A percentile compares a stretch with the other conserved stretches of the same genome.
Evolutionary conservation across 352 stramenopile genomes (phyloP).

Genomic region (Phytophthora sansomeana): DNA sequence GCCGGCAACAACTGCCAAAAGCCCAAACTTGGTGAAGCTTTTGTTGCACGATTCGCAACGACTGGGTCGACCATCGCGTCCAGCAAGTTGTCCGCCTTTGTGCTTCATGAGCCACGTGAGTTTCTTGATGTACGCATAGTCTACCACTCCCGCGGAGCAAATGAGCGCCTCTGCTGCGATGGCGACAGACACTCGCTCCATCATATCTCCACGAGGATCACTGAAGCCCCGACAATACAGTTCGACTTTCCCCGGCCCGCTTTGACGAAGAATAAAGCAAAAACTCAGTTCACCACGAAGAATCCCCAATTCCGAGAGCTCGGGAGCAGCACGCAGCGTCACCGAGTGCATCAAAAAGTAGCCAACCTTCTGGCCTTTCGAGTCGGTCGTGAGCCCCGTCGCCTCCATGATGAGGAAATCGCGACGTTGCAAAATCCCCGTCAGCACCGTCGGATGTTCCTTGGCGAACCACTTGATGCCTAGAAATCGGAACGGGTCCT

Average conservation of each 20-base stretch:
- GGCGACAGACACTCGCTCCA: conserved; percentile 46
- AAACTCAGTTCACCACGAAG: conserved; percentile 52
- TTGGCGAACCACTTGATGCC: conserved; percentile 70
- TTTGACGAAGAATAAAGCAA: conserved; percentile 55
- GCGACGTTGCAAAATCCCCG: conserved; percentile 49
- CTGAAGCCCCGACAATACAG: conserved; percentile 61
- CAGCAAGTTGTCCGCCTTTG: conserved; percentile 15
- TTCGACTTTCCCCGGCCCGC: conserved; percentile 30
- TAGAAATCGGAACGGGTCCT: conserved; percentile 58
- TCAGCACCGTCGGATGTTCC: conserved; percentile 45
- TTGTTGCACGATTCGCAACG: conserved; percentile 41
- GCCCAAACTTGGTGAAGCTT: conserved; percentile 30
- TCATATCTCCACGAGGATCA: conserved; percentile 51
- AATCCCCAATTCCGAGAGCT: conserved; percentile 48
- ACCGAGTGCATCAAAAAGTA: conserved; percentile 69
- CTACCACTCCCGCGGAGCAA: conserved; percentile 39
- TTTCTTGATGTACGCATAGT: conserved; percentile 69
- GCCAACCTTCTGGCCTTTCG: conserved; percentile 41
- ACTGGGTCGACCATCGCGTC: conserved; percentile 5
- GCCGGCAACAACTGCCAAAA: conserved; percentile 12
- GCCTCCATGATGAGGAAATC: conserved; percentile 63
- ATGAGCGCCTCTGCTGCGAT: conserved; percentile 58
- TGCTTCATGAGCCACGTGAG: conserved; percentile 57
- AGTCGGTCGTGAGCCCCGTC: conserved; percentile 45
- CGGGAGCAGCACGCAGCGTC: conserved; percentile 33